These are phyloP conservation scores for Phytophthora syringae DNA, from an alignment of 352 stramenopile species.

Conservation along the genomic window DNA sequence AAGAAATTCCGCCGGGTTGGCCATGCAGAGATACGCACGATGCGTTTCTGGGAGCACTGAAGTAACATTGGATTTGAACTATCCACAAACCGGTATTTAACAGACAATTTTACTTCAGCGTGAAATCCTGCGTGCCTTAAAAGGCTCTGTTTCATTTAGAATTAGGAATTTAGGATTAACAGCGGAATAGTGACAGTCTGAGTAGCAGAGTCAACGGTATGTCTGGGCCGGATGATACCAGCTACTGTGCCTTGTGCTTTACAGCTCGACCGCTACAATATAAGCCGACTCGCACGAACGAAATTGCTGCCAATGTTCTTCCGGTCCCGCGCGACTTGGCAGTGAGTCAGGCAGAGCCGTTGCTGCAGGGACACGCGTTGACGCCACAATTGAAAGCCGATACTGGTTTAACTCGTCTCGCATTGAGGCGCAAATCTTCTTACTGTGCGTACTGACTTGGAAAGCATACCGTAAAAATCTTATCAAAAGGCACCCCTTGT, in stretches of 20 bases:
- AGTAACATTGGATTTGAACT: constrained; percentile 19
- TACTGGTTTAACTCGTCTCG: background rate
- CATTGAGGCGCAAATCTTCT: constrained; percentile 7
- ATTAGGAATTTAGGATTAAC: no score
- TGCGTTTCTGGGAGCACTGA: constrained; percentile 26
- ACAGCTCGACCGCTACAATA: no score
- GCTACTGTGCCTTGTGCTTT: no score
- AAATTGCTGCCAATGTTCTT: background rate
- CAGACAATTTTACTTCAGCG: constrained; percentile 15
- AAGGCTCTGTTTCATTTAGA: no score
- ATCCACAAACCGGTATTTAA: constrained; percentile 27
- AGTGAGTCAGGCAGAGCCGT: constrained; percentile 6
- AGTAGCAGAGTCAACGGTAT: no score
- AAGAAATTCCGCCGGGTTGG: constrained; percentile 14
- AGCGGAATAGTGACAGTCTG: no score
- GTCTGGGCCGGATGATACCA: no score
- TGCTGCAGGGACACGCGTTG: constrained; percentile 10
- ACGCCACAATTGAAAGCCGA: background rate
- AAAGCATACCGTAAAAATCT: no score
- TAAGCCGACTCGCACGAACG: background rate
- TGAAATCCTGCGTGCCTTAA: no score
- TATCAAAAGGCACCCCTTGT: no score
- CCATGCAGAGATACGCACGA: constrained; percentile 20
- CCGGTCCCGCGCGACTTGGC: background rate
- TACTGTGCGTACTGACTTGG: background rate